Base-by-base conservation (phyloP, 345 rosid genomes). In the Lumnitzera racemosa region DNA sequence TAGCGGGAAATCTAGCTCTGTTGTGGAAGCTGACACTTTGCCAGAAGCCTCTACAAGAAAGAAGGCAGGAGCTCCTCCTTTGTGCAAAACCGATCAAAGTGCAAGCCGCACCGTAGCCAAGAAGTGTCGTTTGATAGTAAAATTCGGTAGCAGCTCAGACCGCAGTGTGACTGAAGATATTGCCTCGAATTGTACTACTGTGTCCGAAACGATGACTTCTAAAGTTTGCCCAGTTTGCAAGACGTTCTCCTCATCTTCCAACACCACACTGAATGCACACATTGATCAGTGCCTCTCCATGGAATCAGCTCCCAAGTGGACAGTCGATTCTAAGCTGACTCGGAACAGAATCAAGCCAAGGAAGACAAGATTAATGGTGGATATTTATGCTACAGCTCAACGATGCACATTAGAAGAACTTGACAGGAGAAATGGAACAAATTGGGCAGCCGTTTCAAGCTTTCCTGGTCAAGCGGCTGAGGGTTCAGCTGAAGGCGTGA, bases 141-240 rank as follows among this genome's bases (percentile, higher is more conserved):
- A 86, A 69, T 77, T 86, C 57, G 91, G 90, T 70, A 80, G 71
- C 13, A 75, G 74, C 63, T 77, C 84, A 55, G 91, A 82, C 69
- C 76, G 85, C 46, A 61, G 68, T 75, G 77, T 85, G 0, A 66
- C 81, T 15, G 96, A 90, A 74, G 95, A 84, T 74, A 74, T 75
- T 62, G 81, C 82, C 64, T 82, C 90, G 2, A 81, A 74, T 65
- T 73, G 76, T 69, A 72, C 88, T 49, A 66, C 77, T 47, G 61
- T 76, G 36, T 83, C 97, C 0, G 95, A 87, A 71, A 72, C 83
- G 13, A 87, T 87, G 95, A 78, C 86, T 70, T 82, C 95, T 2
- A 88, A 86, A 78, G 83, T 83, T 57, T 94, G 97, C 90, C 99
- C 99, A 79, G 95, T 94, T 76, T 94, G 99, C 84, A 90, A 79